A percentile compares a stretch with the other conserved stretches of the same genome.
Evolutionary conservation across 106 monocot genomes (phyloP).

Genomic region (Xerophyta viscosa): DNA sequence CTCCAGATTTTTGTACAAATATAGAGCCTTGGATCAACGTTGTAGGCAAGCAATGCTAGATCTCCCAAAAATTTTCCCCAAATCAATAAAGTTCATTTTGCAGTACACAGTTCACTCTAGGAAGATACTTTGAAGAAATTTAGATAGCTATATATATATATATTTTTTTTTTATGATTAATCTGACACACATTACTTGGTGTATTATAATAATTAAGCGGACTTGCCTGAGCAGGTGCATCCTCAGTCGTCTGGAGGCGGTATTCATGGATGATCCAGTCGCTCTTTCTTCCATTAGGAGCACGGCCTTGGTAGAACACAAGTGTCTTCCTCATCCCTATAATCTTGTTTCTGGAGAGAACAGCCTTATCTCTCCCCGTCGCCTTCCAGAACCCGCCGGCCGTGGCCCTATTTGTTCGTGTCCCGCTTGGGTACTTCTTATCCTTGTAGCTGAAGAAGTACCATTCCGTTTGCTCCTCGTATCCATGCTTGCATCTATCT

Average conservation of each 20-base stretch:
- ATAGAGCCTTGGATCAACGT: too few species aligned
- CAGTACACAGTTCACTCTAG: too few species aligned
- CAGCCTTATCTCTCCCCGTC: slow-evolving; percentile 80
- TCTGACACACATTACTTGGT: too few species aligned
- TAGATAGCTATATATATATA: neutral
- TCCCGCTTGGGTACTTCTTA: slow-evolving; percentile 77
- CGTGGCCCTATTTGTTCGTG: slow-evolving; percentile 77
- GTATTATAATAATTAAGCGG: too few species aligned
- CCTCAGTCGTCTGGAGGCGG: slow-evolving; percentile 57
- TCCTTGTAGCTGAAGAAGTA: slow-evolving; percentile 96
- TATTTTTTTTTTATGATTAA: too few species aligned
- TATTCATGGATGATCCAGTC: slow-evolving; percentile 96
- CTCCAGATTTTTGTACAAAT: too few species aligned
- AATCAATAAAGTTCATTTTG: too few species aligned
- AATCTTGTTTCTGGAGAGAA: slow-evolving; percentile 50
- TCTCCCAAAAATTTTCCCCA: too few species aligned
- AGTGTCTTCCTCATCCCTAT: slow-evolving; percentile 94
- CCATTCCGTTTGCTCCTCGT: slow-evolving; percentile 78
- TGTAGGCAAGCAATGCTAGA: too few species aligned
- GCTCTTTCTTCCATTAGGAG: slow-evolving; percentile 71
- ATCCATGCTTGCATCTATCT: slow-evolving; percentile 67
- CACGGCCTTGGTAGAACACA: slow-evolving; percentile 80
- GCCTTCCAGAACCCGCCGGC: slow-evolving; percentile 91
- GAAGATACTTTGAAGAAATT: too few species aligned
- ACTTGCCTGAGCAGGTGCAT: slow-evolving; percentile 55